Base-by-base conservation (phyloP, 2,329 filamentous ascomycete species). In the Fusarium ramigenum region DNA sequence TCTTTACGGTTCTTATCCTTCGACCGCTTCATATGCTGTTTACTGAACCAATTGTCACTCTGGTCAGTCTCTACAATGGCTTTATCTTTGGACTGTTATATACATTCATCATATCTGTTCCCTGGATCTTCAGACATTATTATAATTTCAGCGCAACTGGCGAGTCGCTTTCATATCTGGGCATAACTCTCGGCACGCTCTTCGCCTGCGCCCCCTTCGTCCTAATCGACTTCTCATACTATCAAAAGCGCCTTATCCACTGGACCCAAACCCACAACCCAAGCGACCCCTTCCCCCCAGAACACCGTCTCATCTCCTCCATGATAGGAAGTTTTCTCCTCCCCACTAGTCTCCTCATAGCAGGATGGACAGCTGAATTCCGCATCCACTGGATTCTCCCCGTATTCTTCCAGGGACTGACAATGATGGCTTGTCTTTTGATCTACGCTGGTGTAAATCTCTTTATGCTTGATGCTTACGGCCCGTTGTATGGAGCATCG, bases 31-130 rank as follows among this genome's bases (percentile, higher is more conserved):
- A 73, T 37, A 73, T 73, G 70, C 9, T 73, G 3, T 70, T 70
- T 2, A 73, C 70, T 0, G 70, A 73, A 15, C 66, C 70, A 1
- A 73, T 73, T 1, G 70, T 73, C 10, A 63, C 61, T 2, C 25
- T 73, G 9, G 60, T 73, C 19, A 73, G 70, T 25, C 28, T 73
- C 2, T 73, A 73, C 9, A 73, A 73, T 2, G 70, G 70, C 3
- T 73, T 73, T 23, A 71, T 70, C 23, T 73, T 73, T 58, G 70
- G 70, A 12, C 40, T 73, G 1, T 4, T 73, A 1, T 73, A 73
- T 37, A 73, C 70, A 0, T 73, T 73, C 25, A 72, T 73, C 6
- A 73, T 66, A 32, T 73, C 70, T 0, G 60, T 73, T 4, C 70
- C 70, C 0, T 73, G 65, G 70, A 73, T 73, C 4, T 70, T 73